Conservation (phyloP, 148 eudicot genomes). For the Nyssa sinensis region DNA sequence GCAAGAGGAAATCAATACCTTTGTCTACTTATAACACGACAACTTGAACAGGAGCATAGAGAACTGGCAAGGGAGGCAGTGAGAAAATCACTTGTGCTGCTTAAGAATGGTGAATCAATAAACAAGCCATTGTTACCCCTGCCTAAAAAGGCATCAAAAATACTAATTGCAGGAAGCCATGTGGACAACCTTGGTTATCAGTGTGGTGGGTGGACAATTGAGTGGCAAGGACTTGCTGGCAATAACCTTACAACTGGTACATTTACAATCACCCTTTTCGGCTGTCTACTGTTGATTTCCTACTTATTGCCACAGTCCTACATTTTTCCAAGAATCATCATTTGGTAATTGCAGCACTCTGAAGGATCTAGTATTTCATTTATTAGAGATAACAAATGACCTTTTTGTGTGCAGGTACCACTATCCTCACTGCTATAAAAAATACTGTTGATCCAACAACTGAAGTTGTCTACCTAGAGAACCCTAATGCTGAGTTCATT, state of each 20-base stretch:
- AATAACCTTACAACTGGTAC: slow-evolving; percentile 52
- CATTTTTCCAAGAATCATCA: neutral
- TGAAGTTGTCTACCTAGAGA: slow-evolving; percentile 41
- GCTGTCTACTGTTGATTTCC: neutral
- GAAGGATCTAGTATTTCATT: no score
- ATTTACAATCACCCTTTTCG: neutral
- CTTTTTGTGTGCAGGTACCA: slow-evolving; percentile 42
- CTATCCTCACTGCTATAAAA: slow-evolving; percentile 50
- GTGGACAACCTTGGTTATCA: slow-evolving; percentile 56
- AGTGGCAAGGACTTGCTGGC: slow-evolving; percentile 50
- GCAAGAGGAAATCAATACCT: no score
- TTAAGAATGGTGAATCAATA: slow-evolving; percentile 38
- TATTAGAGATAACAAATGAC: no score
- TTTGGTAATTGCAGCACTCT: no score
- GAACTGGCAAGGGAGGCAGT: slow-evolving; percentile 58
- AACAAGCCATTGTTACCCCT: slow-evolving; percentile 41
- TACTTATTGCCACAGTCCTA: neutral
- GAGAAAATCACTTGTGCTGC: slow-evolving; percentile 48
- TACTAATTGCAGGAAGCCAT: slow-evolving; percentile 52
- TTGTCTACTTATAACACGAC: neutral
- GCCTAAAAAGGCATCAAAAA: slow-evolving; percentile 43
- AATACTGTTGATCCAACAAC: slow-evolving; percentile 41
- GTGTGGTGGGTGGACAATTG: slow-evolving; percentile 60
- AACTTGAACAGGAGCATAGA: slow-evolving; percentile 39
- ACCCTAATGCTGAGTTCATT: slow-evolving; percentile 32